Evolutionary conservation across 108 stramenopile species (phyloP), one percentile per base, ranked within the genome.

Genomic region (Cyclotella cryptica): DNA sequence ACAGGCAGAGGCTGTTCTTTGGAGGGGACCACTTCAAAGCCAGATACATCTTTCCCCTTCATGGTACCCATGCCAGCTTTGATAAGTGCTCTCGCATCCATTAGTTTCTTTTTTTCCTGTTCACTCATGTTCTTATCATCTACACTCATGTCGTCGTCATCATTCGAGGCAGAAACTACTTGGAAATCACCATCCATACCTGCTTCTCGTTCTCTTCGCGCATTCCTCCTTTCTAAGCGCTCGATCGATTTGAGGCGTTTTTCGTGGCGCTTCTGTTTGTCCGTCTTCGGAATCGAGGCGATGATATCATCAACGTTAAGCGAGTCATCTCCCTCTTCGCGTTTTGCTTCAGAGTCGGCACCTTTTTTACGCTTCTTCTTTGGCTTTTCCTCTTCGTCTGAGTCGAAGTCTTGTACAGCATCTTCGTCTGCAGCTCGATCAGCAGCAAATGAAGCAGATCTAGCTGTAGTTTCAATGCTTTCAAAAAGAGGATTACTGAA

Each of bases 231-330:
- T 82, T 97, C 96, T 65, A 96, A 86, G 6, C 98, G 87, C 47
- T 92, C 95, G 58, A 86, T 86, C 29, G 92, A 92, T 74, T 98
- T 98, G 49, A 90, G 63, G 17, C 99, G 86, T 66, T 97, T 97
- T 63, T 98, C 98, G 65, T 97, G 94, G 24, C 99, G 97, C 35
- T 87, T 87, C 75, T 98, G 93, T 66, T 98, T 98, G 66, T 99
- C 99, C 0, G 97, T 99, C 74, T 96, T 97, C 13, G 98, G 98
- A 96, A 99, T 99, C 42, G 81, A 80, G 0, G 90, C 90, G 64
- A 93, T 73, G 10, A 95, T 85, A 28, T 92, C 88, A 28, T 95
- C 95, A 13, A 92, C 96, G 72, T 82, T 80, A 44, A 92, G 41
- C 11, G 73, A 79, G 14, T 61, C 84, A 19, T 81, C 84, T 41